These are phyloP conservation scores for Dalbergia cochinchinensis DNA, from an alignment of 306 rosid species.

Conservation along the genomic window DNA sequence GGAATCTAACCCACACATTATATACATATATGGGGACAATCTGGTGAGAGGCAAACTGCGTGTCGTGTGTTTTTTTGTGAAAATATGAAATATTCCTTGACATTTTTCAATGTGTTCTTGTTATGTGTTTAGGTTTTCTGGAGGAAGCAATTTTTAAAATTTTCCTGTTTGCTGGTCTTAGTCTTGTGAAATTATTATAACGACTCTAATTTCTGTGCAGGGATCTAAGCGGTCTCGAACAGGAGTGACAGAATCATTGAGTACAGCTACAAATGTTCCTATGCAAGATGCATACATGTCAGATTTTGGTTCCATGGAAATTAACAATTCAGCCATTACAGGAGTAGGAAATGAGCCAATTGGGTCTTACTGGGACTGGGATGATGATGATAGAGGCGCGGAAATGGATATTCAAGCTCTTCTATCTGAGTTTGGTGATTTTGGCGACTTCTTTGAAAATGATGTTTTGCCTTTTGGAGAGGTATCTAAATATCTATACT, in stretches of 20 bases:
- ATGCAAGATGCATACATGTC: slow-evolving; percentile 79
- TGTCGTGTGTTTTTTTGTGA: neutral
- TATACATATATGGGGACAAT: neutral
- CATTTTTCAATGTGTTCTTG: neutral
- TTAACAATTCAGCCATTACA: slow-evolving; percentile 72
- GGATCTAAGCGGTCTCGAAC: slow-evolving; percentile 86
- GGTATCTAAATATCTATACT: slow-evolving; percentile 60
- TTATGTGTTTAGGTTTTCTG: neutral
- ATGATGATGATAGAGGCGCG: slow-evolving; percentile 76
- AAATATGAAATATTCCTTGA: slow-evolving; percentile 19
- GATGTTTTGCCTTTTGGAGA: slow-evolving; percentile 94
- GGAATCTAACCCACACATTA: neutral
- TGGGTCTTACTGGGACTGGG: slow-evolving; percentile 96
- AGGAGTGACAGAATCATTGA: slow-evolving; percentile 70
- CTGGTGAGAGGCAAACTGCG: neutral
- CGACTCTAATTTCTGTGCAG: slow-evolving; percentile 50
- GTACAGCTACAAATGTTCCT: slow-evolving; percentile 66
- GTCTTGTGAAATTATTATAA: slow-evolving; percentile 37
- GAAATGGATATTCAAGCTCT: slow-evolving; percentile 89
- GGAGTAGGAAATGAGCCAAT: slow-evolving; percentile 73
- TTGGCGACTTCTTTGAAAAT: slow-evolving; percentile 91
- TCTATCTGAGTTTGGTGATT: slow-evolving; percentile 91
- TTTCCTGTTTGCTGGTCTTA: slow-evolving; percentile 29
- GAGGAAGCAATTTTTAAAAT: slow-evolving; percentile 16
- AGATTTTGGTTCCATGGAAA: slow-evolving; percentile 81